Percentiles rank a stretch among this genome's conserved stretches.
Conservation (phyloP, 495 filamentous ascomycete species). For the Neurospora sp. region DNA sequence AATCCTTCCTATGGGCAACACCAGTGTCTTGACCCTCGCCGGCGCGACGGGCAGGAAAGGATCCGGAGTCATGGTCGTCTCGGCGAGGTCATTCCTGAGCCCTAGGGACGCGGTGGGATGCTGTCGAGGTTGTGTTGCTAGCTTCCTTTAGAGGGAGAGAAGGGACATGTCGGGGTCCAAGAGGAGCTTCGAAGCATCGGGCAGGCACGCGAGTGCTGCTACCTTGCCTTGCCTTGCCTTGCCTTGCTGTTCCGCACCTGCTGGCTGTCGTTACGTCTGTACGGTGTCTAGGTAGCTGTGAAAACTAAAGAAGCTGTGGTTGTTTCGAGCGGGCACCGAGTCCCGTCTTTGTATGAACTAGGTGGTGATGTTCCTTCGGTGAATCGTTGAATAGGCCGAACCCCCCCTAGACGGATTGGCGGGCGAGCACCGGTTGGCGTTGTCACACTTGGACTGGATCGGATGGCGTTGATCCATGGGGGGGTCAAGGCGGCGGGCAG, state of each 20-base stretch:
- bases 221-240: neutral
- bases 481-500: neutral
- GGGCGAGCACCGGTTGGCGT: neutral
- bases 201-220: neutral
- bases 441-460: neutral
- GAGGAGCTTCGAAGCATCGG: neutral
- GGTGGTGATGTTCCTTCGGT: neutral
- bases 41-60: slow-evolving; percentile 80
- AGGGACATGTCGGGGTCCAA: slow-evolving; percentile 16
- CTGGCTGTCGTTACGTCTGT: neutral
- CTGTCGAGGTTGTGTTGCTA: neutral
- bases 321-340: neutral
- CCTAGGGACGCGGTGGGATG: neutral
- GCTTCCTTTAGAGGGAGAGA: neutral
- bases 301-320: neutral
- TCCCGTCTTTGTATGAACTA: neutral
- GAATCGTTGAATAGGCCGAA: neutral
- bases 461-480: neutral
- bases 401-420: neutral
- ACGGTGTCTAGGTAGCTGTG: neutral
- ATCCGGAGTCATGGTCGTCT: slow-evolving; percentile 67
- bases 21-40: slow-evolving; percentile 72
- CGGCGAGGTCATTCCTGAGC: slow-evolving; percentile 26
- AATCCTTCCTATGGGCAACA: slow-evolving; percentile 80
- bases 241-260: neutral